These are phyloP conservation scores for Penicillium crustosum DNA, from an alignment of 2,329 filamentous ascomycete species.

Conservation along the genomic window DNA sequence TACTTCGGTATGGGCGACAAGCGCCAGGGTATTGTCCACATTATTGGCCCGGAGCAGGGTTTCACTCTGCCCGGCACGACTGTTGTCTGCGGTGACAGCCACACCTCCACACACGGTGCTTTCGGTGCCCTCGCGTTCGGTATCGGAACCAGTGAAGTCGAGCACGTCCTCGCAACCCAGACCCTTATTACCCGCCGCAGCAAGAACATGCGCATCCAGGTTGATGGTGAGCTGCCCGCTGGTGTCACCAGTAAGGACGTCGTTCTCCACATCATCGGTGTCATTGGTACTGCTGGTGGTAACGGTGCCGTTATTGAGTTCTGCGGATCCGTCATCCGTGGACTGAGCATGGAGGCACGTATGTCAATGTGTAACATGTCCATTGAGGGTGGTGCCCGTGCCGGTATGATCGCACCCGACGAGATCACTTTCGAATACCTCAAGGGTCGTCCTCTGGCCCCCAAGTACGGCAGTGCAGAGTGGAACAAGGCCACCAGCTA, in stretches of 20 bases:
- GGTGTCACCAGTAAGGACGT: conserved; percentile 97
- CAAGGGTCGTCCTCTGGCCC: conserved; percentile 84
- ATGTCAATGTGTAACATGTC: conserved; percentile 99
- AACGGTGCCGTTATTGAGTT: conserved; percentile 96
- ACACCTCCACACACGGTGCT: conserved; percentile 96
- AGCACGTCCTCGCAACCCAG: conserved; percentile 96
- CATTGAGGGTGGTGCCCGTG: conserved; percentile 91
- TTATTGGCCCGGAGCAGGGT: conserved; percentile 97
- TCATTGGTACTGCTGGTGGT: conserved; percentile 92
- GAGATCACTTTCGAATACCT: conserved; percentile 94
- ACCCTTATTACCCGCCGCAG: conserved; percentile 91
- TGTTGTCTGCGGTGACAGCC: conserved; percentile 95
- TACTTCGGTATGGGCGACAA: conserved; percentile 97
- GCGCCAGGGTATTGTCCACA: conserved; percentile 96
- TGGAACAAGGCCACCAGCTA: conserved; percentile 87
- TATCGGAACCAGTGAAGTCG: conserved; percentile 96
- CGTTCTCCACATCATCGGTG: conserved; percentile 86
- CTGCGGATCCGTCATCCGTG: conserved; percentile 88
- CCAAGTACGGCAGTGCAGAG: conserved; percentile 76
- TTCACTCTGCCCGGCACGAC: conserved; percentile 97
- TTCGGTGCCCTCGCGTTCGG: conserved; percentile 94
- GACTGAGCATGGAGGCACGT: conserved; percentile 89
- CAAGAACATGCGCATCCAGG: conserved; percentile 98
- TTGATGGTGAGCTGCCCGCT: conserved; percentile 83
- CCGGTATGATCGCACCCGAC: conserved; percentile 95